Evolutionary conservation across 345 rosid species (phyloP), one percentile per base, ranked within the genome.

Genomic region (Punica granatum): DNA sequence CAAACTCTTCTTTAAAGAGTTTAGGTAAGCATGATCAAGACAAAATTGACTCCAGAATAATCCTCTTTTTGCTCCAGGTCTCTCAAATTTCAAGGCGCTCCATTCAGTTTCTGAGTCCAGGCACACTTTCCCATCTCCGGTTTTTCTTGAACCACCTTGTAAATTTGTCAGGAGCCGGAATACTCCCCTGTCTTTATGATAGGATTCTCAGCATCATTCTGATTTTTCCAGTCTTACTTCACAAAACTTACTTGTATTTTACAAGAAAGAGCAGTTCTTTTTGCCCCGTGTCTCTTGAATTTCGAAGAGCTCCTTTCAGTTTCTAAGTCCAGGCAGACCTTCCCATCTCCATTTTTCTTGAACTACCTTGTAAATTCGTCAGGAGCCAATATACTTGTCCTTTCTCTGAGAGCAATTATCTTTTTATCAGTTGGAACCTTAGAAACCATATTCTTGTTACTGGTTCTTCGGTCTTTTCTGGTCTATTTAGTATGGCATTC

Each of bases 1-100:
- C 89, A 75, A 75, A 72, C 69, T 65, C 77, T 63, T 82, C 89
- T 75, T 30, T 75, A 19, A 56, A 81, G 61, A 80, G 85, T 64
- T 77, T 81, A 83, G 94, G 98, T 92, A 78, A 72, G 54, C 21
- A n/a, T n/a, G n/a, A 28, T 9, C 9, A 56, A 67, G 36, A 42
- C 25, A 48, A n/a, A 7, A 26, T 71, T 30, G 53, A 44, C 33
- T 15, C 30, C 31, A 15, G 23, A 46, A 46, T 19, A 41, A 41
- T 41, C 44, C 2, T 3, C 14, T 16, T 46, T 7, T n/a, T 23
- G 7, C 12, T 49, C 12, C 58, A 23, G n/a, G 28, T 51, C 13
- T 23, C 26, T 6, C 7, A 14, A n/a, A 9, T 19, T 19, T n/a
- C 42, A 8, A 37, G 12, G 7, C 7, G 42, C 11, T 37, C 42